Conservation (phyloP, 768 basidiomycete species). For the Suillus lakei region DNA sequence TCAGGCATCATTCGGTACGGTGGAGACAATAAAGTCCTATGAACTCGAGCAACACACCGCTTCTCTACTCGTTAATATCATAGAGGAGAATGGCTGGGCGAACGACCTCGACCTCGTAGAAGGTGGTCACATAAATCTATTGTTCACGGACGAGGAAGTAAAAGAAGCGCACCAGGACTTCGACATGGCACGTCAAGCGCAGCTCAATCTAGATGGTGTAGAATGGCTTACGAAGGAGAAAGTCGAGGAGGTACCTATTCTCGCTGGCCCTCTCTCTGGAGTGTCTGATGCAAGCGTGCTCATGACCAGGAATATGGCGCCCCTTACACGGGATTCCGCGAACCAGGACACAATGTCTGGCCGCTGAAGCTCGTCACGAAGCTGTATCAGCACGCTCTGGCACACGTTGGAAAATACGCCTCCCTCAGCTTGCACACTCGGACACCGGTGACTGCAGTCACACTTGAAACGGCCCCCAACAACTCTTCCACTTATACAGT, state of each 20-base stretch:
- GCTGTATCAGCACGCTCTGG: conserved; percentile 53
- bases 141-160: conserved; percentile 53
- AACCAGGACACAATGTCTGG: conserved; percentile 71
- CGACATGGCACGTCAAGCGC: conserved; percentile 56
- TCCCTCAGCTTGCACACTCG: conserved; percentile 68
- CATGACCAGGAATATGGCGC: conserved; percentile 36
- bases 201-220: conserved; percentile 48
- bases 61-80: conserved; percentile 50
- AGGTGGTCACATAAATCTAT: conserved; percentile 55
- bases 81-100: conserved; percentile 47
- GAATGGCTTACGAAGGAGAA: conserved; percentile 53
- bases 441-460: conserved; percentile 65
- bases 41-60: conserved; percentile 63
- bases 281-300: neutral
- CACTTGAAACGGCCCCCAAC: neutral
- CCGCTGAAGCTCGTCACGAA: conserved; percentile 81
- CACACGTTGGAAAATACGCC: conserved; percentile 31
- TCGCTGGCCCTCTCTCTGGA: neutral
- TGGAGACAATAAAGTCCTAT: conserved; percentile 59
- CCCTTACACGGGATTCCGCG: conserved; percentile 54
- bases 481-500: conserved; percentile 36
- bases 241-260: conserved; percentile 48
- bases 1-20: conserved; percentile 45
- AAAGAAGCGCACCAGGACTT: conserved; percentile 46
- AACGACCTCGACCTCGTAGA: conserved; percentile 65